Evolutionary conservation across 2,329 filamentous ascomycete species (phyloP).

Genomic region (Aspergillus pseudoglaucus): DNA sequence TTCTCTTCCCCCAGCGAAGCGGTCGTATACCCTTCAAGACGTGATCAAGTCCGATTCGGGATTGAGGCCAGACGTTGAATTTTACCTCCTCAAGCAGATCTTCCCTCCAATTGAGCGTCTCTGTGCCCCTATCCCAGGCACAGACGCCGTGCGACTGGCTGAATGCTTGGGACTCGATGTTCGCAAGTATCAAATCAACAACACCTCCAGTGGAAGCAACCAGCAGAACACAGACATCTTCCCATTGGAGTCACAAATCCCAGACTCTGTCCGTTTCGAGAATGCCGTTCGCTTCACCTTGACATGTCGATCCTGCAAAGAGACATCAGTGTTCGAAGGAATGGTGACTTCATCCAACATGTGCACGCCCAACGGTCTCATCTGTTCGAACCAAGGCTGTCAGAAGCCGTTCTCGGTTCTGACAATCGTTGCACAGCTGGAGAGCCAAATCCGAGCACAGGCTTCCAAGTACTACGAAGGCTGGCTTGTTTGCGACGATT

Average conservation of each 20-base stretch:
- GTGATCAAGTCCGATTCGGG: conserved; percentile 69
- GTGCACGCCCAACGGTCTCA: conserved; percentile 67
- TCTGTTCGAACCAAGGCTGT: conserved; percentile 62
- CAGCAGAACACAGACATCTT: conserved; percentile 65
- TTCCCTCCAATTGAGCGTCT: conserved; percentile 96
- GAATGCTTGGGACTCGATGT: conserved; percentile 91
- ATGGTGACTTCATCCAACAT: conserved; percentile 53
- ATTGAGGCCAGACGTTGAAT: conserved; percentile 86
- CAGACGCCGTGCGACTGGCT: conserved; percentile 80
- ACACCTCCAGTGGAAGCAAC: conserved; percentile 48
- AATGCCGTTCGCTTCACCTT: conserved; percentile 70
- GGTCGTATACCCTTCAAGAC: conserved; percentile 81
- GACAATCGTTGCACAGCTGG: conserved; percentile 77
- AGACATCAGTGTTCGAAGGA: conserved; percentile 67
- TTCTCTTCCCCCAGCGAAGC: conserved; percentile 65
- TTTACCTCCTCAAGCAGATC: conserved; percentile 97
- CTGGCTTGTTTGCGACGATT: conserved; percentile 85
- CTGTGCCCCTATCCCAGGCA: conserved; percentile 90
- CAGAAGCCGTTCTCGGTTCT: conserved; percentile 59
- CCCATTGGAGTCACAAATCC: conserved; percentile 88
- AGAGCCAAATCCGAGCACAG: conserved; percentile 71
- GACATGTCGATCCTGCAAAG: conserved; percentile 74
- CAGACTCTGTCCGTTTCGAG: conserved; percentile 82
- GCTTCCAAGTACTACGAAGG: conserved; percentile 85
- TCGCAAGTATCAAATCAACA: conserved; percentile 73